These are phyloP conservation scores for Rhodotorula babjevae DNA, from an alignment of 768 basidiomycete genomes.

Conservation along the genomic window DNA sequence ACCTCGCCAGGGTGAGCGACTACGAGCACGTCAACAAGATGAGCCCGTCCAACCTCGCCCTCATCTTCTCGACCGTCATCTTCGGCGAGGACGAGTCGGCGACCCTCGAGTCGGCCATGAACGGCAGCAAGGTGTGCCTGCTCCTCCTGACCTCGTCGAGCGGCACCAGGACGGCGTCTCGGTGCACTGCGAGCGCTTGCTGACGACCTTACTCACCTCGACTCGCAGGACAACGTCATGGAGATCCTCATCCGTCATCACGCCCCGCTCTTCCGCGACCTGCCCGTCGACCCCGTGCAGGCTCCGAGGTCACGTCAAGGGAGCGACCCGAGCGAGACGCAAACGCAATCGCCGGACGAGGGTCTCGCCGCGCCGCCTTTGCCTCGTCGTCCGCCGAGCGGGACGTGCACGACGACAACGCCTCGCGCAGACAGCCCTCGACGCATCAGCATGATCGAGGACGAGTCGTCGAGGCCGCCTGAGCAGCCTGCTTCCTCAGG, in stretches of 20 bases:
- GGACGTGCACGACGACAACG: not conserved
- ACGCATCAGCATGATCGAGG: too few relatives aligned
- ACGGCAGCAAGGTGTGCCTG: not conserved
- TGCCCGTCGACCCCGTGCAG: slow-evolving; percentile 13
- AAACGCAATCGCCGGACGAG: not conserved
- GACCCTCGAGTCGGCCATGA: slow-evolving; percentile 22
- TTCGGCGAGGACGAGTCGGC: slow-evolving; percentile 34
- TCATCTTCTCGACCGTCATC: slow-evolving; percentile 35
- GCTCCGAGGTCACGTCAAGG: not conserved
- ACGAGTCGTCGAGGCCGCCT: too few relatives aligned
- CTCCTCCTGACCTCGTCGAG: not conserved
- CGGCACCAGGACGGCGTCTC: too few relatives aligned
- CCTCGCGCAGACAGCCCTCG: too few relatives aligned
- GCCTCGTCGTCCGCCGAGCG: too few relatives aligned
- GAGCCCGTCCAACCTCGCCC: slow-evolving; percentile 35
- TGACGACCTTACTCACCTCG: not conserved
- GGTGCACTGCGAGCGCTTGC: not conserved
- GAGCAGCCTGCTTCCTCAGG: not conserved
- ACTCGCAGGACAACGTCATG: slow-evolving; percentile 28
- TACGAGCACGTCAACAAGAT: slow-evolving; percentile 40
- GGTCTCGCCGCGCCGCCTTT: too few relatives aligned
- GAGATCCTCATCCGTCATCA: slow-evolving; percentile 33
- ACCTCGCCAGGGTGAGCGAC: slow-evolving; percentile 34
- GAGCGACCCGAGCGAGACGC: not conserved
- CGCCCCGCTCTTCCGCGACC: slow-evolving; percentile 10